A percentile compares a stretch with the other conserved stretches of the same genome.
phyloP scores from a whole-genome alignment of 352 stramenopile species.

The Phytophthora constricta region DNA sequence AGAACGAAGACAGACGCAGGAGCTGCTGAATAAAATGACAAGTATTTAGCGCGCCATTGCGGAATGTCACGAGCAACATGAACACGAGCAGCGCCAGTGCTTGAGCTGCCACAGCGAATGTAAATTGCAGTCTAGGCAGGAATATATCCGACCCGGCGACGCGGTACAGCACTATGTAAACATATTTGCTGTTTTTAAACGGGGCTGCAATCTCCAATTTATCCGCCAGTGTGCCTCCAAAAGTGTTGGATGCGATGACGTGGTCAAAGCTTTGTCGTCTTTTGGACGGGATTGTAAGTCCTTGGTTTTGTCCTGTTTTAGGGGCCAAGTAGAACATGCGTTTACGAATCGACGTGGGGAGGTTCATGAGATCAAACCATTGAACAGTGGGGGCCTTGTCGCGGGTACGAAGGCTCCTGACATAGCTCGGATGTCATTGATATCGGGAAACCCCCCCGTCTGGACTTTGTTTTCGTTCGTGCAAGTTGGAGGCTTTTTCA shows the following conservation, averaged over 20 bases:
- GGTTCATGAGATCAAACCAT: constrained; percentile 41
- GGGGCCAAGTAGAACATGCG: constrained; percentile 44
- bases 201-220: constrained; percentile 39
- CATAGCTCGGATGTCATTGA: constrained; percentile 22
- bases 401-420: constrained; percentile 25
- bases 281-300: constrained; percentile 36
- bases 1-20: constrained; percentile 42
- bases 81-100: constrained; percentile 39
- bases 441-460: constrained; percentile 19
- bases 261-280: constrained; percentile 44
- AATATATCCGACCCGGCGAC: constrained; percentile 32
- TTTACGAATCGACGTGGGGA: constrained; percentile 28
- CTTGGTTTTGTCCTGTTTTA: constrained; percentile 30
- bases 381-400: constrained; percentile 27
- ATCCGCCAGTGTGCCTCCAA: constrained; percentile 37
- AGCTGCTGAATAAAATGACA: constrained; percentile 46
- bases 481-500: constrained; percentile 26
- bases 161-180: constrained; percentile 39
- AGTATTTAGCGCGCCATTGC: constrained; percentile 33
- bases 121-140: constrained; percentile 43
- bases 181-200: constrained; percentile 27
- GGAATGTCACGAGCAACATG: constrained; percentile 32
- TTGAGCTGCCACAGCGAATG: constrained; percentile 44
- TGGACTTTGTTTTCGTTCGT: constrained; percentile 22
- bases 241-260: constrained; percentile 41